Conservation (phyloP, 495 filamentous ascomycete genomes). For the Amorphotheca resinae region DNA sequence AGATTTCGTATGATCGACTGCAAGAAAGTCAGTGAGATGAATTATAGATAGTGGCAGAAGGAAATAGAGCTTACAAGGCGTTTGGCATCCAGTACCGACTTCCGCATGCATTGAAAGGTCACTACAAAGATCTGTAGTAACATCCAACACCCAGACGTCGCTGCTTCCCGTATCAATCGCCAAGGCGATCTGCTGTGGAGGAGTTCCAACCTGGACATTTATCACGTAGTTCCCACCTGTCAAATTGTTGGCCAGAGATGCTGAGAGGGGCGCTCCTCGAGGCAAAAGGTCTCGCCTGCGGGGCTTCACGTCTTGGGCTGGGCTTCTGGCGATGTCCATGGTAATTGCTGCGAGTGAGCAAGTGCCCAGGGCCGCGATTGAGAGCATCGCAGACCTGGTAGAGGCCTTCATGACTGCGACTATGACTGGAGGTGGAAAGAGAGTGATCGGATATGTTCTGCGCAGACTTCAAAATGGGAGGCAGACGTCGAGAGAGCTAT, state of each 20-base stretch:
- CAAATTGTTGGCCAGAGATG: slow-evolving; percentile 25
- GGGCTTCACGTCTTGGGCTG: background rate
- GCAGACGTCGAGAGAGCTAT: no score
- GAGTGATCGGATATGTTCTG: no score
- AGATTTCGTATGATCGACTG: slow-evolving; percentile 44
- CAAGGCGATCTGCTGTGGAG: slow-evolving; percentile 41
- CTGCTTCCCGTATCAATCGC: slow-evolving; percentile 73
- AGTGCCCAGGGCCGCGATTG: slow-evolving; percentile 5
- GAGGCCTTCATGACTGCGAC: slow-evolving; percentile 2
- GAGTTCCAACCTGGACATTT: slow-evolving; percentile 58
- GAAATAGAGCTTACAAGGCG: background rate
- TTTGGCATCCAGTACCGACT: slow-evolving; percentile 14
- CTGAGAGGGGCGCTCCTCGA: slow-evolving; percentile 5
- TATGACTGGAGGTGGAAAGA: no score
- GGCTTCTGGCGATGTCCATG: slow-evolving; percentile 5
- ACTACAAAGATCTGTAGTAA: slow-evolving; percentile 31
- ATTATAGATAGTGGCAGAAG: background rate
- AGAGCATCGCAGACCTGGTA: slow-evolving; percentile 3
- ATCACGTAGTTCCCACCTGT: slow-evolving; percentile 48
- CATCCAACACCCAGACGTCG: slow-evolving; percentile 61
- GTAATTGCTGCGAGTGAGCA: slow-evolving; percentile 5
- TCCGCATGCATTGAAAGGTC: slow-evolving; percentile 21
- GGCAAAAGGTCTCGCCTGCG: background rate
- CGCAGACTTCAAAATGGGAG: no score
- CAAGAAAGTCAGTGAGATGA: slow-evolving; percentile 2